Conservation (phyloP, 2,329 filamentous ascomycete genomes). For the Apiospora koreana region DNA sequence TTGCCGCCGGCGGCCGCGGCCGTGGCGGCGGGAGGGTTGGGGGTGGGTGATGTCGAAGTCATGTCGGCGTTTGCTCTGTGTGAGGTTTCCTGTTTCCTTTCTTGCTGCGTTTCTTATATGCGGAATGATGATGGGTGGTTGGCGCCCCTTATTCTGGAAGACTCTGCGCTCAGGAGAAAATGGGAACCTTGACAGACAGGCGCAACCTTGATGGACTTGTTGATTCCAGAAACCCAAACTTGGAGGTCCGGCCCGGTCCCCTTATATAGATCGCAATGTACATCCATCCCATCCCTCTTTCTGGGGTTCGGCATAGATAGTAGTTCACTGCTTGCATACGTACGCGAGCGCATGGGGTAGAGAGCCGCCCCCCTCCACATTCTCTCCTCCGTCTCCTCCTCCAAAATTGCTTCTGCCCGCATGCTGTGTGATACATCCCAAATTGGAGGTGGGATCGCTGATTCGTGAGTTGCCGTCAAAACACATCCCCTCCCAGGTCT, state of each 20-base stretch:
- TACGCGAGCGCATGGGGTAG: background rate
- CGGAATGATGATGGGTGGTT: background rate
- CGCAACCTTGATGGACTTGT: background rate
- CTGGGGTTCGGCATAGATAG: background rate
- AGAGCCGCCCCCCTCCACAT: background rate
- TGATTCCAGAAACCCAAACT: background rate
- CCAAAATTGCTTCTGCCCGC: background rate
- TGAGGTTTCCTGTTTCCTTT: background rate
- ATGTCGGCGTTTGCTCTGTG: background rate
- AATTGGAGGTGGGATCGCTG: background rate
- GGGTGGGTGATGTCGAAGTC: background rate
- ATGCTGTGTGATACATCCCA: background rate
- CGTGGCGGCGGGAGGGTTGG: background rate
- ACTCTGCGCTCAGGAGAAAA: background rate
- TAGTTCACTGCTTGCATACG: background rate
- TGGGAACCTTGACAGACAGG: background rate
- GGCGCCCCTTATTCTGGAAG: background rate
- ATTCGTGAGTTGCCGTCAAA: background rate
- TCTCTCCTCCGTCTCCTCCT: no score
- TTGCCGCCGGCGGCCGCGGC: constrained; percentile 25
- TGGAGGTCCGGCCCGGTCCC: background rate
- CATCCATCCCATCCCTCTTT: background rate
- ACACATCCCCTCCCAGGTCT: background rate
- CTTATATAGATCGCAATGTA: background rate
- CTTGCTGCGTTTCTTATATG: background rate